Conservation (phyloP, 1,284 basidiomycete genomes). For the Malassezia vespertilionis region DNA sequence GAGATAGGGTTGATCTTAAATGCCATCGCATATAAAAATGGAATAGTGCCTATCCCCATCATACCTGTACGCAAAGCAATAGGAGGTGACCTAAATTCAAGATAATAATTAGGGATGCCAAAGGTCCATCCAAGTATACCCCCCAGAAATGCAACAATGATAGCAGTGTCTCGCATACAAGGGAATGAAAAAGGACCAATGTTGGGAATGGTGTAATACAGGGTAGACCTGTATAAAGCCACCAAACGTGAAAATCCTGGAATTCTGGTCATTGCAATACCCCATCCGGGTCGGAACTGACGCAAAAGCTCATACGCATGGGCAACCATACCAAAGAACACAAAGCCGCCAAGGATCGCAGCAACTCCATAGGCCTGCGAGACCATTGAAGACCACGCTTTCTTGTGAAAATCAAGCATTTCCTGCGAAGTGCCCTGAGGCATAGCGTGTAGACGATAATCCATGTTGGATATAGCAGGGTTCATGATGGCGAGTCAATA, state of each 20-base stretch:
- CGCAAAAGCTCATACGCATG: constrained; percentile 2
- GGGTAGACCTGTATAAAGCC: not conserved
- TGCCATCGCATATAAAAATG: constrained; percentile 31
- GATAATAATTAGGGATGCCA: constrained; percentile 30
- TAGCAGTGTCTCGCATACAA: not conserved
- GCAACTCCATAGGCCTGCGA: too few relatives aligned
- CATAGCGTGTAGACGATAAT: too few relatives aligned
- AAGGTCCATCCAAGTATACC: constrained; percentile 21
- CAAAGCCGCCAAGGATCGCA: too few relatives aligned
- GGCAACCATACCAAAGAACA: too few relatives aligned
- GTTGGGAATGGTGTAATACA: not conserved
- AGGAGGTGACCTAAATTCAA: constrained; percentile 34
- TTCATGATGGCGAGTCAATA: too few relatives aligned
- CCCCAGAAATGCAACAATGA: constrained; percentile 4
- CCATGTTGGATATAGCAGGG: too few relatives aligned
- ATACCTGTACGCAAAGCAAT: constrained; percentile 34
- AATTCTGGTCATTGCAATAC: not conserved
- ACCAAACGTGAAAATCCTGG: not conserved
- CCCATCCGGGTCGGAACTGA: not conserved
- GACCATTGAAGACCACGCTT: too few relatives aligned
- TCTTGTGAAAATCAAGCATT: too few relatives aligned
- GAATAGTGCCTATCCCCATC: constrained; percentile 33
- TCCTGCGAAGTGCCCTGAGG: too few relatives aligned
- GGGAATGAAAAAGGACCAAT: not conserved
- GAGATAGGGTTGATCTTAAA: constrained; percentile 41